Evolutionary conservation across 805 yeast genomes (phyloP), one percentile per base, ranked within the genome.

Genomic region (Starmerella bacillaris): DNA sequence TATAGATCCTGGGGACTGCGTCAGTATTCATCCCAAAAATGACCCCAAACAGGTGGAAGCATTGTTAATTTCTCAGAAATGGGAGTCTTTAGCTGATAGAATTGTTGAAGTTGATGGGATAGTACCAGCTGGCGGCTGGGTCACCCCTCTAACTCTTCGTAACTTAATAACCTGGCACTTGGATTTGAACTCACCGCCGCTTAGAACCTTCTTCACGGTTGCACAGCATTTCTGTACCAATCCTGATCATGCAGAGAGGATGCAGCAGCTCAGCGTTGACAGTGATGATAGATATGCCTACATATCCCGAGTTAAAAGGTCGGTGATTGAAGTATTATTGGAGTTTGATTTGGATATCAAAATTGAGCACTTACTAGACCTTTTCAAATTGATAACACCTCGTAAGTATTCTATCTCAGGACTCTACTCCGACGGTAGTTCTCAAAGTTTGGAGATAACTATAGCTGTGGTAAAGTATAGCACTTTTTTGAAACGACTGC

Each of bases 281-380:
- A 67, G 76, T 35, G 83, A 86, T 51, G 94, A 79, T 36, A 56
- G 84, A 30, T 86, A 72, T 52, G 74, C 86, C 53, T 89, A 89
- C 54, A 92, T 92, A n/a, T 78, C 82, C 51, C 61, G 96, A 39
- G 95, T 96, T 4, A 65, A 94, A 43, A 56, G 99, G 44, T 82
- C 93, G 33, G 67, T 84, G 3, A 51, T 83, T 17, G 99, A 89
- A 53, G 77, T 78, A 0, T 53, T 89, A 5, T 65, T 71, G 35
- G 99, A 89, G 51, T 89, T 89, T 51, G 72, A 68, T 41, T 61
- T 89, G 28, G 63, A 57, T 33, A 70, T 89, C 20, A 96, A 98
- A 1, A 51, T 78, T 24, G 75, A 70, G 38, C 75, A 77, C 48
- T 46, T 82, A 4, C 61, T 79, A 29, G 96, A 89, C 40, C 56